phyloP scores from a whole-genome alignment of 768 basidiomycete species.

The Serendipita sp. region DNA sequence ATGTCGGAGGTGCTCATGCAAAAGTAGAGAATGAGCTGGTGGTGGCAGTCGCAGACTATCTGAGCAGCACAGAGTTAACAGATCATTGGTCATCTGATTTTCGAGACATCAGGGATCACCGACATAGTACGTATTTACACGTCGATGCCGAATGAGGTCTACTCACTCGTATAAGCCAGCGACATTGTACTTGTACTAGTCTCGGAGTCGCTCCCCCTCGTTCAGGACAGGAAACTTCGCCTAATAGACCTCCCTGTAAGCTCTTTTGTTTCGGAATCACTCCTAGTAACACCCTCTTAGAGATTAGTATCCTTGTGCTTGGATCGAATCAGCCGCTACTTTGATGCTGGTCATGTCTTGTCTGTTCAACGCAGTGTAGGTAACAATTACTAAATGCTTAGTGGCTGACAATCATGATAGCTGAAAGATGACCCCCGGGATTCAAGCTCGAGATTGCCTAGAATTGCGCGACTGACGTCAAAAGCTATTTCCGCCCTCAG shows the following conservation, averaged over 20 bases:
- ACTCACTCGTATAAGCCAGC: no score
- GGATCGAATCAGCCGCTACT: background rate
- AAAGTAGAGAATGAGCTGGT: conserved; percentile 48
- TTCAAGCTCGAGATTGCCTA: background rate
- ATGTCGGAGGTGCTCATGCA: conserved; percentile 15
- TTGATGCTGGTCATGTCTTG: background rate
- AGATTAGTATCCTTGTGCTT: background rate
- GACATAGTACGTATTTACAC: background rate
- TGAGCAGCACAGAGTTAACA: conserved; percentile 19
- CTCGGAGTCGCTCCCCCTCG: background rate
- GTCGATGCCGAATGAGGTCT: no score
- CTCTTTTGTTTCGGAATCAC: background rate
- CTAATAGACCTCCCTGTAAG: background rate
- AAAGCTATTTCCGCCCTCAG: background rate
- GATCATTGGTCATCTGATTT: background rate
- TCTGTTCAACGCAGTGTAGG: background rate
- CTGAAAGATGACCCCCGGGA: background rate
- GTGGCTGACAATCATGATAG: no score
- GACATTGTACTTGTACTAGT: background rate
- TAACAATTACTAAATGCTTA: no score
- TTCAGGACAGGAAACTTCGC: background rate
- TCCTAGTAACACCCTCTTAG: background rate
- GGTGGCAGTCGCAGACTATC: conserved; percentile 48
- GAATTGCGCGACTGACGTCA: background rate
- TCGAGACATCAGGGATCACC: background rate